Base-by-base conservation (phyloP, 331 rosid genomes). In the Cydonia oblonga region DNA sequence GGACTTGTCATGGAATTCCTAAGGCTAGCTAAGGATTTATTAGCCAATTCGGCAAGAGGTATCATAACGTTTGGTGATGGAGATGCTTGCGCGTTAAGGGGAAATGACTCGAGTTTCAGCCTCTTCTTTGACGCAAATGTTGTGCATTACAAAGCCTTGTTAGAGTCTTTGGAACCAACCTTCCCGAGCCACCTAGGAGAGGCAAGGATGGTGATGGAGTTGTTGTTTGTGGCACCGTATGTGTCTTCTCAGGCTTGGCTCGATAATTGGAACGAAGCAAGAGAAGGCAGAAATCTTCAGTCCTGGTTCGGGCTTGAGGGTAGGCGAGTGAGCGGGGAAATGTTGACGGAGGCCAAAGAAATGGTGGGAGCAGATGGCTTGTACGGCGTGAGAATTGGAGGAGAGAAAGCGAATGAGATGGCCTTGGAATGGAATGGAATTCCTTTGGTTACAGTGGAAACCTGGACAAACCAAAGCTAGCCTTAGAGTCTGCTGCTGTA, bases 21-120 rank as follows among this genome's bases (percentile, higher is more conserved):
- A 3, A 68, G 69, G 29, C 56, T 79, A 9, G 90, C 90, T 7
- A 76, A 85, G 74, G 87, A 87, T 66, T 71, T 79, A 64, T 69
- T 88, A 14, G 73, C 82, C 7, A 68, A 18, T 35, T 46, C 53
- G 3, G 64, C 52, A 14, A 81, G 16, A 35, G 92, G 96, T 18
- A 69, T 90, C 0, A 51, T 90, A 22, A 64, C 79, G 18, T 82
- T 82, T 13, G 89, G 90, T 0, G 92, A 90, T 71, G 90, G 89
- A 20, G 87, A 73, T 56, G 79, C 83, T n/a, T 77, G 66, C 70
- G 84, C 66, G 66, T 81, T 74, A 59, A 58, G 79, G 2, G 82
- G 74, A 26, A 74, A 72, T 20, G 22, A 74, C 68, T 33, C 73
- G 16, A 69, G 64, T 80, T 91, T 89, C 71, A 77, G 59, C 29